phyloP scores from a whole-genome alignment of 2,329 filamentous ascomycete genomes.

The Sphaerulina musiva region DNA sequence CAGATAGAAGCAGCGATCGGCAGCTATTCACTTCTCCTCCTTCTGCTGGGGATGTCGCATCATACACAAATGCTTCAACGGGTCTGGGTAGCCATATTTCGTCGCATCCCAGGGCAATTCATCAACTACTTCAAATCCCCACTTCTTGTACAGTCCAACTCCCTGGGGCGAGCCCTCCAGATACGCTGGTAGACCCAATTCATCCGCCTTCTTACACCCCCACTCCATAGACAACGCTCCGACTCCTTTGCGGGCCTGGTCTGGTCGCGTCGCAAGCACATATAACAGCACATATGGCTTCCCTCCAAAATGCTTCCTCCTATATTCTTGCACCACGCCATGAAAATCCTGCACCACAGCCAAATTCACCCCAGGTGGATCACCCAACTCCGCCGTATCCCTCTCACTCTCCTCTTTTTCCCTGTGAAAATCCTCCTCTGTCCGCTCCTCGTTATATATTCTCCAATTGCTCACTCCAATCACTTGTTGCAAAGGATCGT shows the following conservation, averaged over 20 bases:
- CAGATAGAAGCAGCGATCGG: no score
- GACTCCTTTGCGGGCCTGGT: constrained; percentile 38
- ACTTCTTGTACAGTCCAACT: constrained; percentile 36
- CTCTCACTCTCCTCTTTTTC: constrained; percentile 22
- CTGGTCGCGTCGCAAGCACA: constrained; percentile 35
- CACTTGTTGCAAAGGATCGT: constrained; percentile 22
- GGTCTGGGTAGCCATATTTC: constrained; percentile 23
- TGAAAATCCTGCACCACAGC: constrained; percentile 23
- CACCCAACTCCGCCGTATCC: constrained; percentile 17
- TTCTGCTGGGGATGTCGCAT: constrained; percentile 16
- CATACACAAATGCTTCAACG: constrained; percentile 27
- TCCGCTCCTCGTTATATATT: constrained; percentile 25
- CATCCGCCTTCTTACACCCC: constrained; percentile 38
- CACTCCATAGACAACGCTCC: constrained; percentile 35
- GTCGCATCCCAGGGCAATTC: constrained; percentile 27
- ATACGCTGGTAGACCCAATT: constrained; percentile 35
- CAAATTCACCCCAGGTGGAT: constrained; percentile 18
- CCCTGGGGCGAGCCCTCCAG: constrained; percentile 37
- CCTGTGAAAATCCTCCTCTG: constrained; percentile 23
- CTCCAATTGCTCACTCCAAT: constrained; percentile 31
- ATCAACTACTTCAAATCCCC: constrained; percentile 31
- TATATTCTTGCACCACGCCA: constrained; percentile 12
- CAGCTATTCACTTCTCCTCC: not conserved
- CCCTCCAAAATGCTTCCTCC: constrained; percentile 24
- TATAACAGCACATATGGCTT: constrained; percentile 27